Base-by-base conservation (phyloP, 805 yeast genomes). In the Yarrowia sp. region DNA sequence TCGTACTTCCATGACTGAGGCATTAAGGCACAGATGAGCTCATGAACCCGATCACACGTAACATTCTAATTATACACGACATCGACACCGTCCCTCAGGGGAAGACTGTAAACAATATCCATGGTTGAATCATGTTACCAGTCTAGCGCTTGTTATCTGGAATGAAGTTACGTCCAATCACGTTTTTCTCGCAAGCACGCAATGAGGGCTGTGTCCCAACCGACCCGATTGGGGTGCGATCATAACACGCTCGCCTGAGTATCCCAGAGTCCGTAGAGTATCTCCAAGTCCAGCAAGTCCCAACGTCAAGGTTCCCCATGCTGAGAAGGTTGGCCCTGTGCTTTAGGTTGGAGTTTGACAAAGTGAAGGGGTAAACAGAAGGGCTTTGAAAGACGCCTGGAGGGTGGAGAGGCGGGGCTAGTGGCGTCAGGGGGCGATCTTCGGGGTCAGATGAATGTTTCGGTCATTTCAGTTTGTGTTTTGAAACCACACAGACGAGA, bases 231-330 rank as follows among this genome's bases (percentile, higher is more conserved):
- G 36, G 19, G 38, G 38, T 12, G 8, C 16, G n/a, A 10, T 32
- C 22, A 26, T 26, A 32, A 49, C 53, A 32, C 16, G 15, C 12
- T 46, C 10, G 36, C 52, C 12, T 3, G 38, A 49, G 53, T 49
- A 49, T 49, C 53, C 38, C 40, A 49, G 14, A 15, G 58, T 36
- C 58, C 58, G 58, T 15, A 32, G 58, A 36, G 58, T 52, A 52
- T 52, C 58, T 52, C 43, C 58, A 52, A 52, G 58, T 52, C 58
- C 58, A 50, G 58, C 32, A 36, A 52, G 58, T 52, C 58, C 58
- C 58, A 52, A 52, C 58, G 32, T 48, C 22, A 19, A 52, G 58
- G 43, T 52, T 52, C 43, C 19, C 15, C 3, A 12, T 4, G 11
- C 2, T 52, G 43, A 48, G 52, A 52, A 52, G 43, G 58, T 52